Conservation (phyloP, 2,329 filamentous ascomycete species). For the Ciborinia camelliae region DNA sequence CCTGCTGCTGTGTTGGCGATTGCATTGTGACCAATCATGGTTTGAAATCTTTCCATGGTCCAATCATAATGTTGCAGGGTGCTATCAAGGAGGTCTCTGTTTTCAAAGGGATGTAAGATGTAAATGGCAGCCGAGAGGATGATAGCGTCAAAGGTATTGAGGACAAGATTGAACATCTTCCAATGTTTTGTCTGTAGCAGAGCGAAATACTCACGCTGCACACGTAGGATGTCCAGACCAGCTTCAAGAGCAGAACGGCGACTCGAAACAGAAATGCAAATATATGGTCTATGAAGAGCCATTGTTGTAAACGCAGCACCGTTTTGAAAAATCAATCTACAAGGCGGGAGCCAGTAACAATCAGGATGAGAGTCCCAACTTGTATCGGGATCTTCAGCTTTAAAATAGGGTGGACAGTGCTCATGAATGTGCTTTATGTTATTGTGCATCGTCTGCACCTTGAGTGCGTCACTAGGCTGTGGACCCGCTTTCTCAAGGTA, state of each 20-base stretch:
- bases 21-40: constrained; percentile 51
- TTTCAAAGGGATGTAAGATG: constrained; percentile 57
- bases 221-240: constrained; percentile 52
- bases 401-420: constrained; percentile 51
- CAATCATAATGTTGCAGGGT: constrained; percentile 56
- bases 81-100: constrained; percentile 46
- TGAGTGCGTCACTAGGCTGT: constrained; percentile 51
- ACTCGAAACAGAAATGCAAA: constrained; percentile 54
- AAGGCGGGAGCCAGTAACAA: constrained; percentile 53
- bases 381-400: constrained; percentile 54
- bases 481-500: constrained; percentile 53
- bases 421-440: constrained; percentile 48
- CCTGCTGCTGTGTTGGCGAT: constrained; percentile 53
- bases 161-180: constrained; percentile 54
- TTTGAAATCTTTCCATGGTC: constrained; percentile 56
- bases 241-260: constrained; percentile 55
- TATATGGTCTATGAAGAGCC: constrained; percentile 59
- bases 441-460: constrained; percentile 53
- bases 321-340: constrained; percentile 47
- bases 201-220: constrained; percentile 51
- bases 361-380: constrained; percentile 53
- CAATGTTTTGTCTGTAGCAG: constrained; percentile 51
- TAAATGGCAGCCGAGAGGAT: constrained; percentile 59
- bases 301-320: constrained; percentile 51
- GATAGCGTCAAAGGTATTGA: constrained; percentile 61